Base-by-base conservation (phyloP, 805 yeast species). In the Wickerhamiella slavikovae region DNA sequence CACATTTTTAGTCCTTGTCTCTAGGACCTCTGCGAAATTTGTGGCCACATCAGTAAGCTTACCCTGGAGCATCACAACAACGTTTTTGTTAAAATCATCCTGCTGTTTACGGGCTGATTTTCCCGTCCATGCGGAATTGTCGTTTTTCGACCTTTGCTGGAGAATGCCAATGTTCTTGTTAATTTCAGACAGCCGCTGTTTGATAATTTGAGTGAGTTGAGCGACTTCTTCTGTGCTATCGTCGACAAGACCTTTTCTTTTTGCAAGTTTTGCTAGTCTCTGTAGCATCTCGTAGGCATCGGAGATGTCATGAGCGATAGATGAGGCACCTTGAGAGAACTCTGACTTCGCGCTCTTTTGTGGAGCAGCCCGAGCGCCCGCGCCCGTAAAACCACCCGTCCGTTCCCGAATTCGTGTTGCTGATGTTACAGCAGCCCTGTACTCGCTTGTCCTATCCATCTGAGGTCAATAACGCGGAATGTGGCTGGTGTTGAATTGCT, bases 191-290 rank as follows among this genome's bases (percentile, higher is more conserved):
- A 89, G 71, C 44, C 77, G 92, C 49, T 89, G 95, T 42, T 67
- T 66, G 38, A 66, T 65, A 24, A 82, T 73, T 40, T 72, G 77
- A 1, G 98, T 83, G 38, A 89, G 58, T 49, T 89, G 94, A 14
- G 83, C 78, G 38, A 89, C 79, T 47, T 89, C 96, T 11, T 79
- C 72, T 1, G 96, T 95, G 40, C 76, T 72, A 52, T 89, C 98
- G 45, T 83, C 93, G 40, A 89, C 79, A 47, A 85, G 54, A 13
- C 94, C 92, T 48, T 82, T 83, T 41, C 82, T 62, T 49, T 76
- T 80, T 3, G 98, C 95, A 38, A 89, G 53, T 39, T 63, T 58
- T 2, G 96, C 93, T 31, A 89, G 59, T 43, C 80, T 72, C 22
- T 75, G 69, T 32, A 89, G 58, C 41, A 82, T 59, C 30, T 69